Conservation (phyloP, 495 filamentous ascomycete species). For the Xylaria palmicola region DNA sequence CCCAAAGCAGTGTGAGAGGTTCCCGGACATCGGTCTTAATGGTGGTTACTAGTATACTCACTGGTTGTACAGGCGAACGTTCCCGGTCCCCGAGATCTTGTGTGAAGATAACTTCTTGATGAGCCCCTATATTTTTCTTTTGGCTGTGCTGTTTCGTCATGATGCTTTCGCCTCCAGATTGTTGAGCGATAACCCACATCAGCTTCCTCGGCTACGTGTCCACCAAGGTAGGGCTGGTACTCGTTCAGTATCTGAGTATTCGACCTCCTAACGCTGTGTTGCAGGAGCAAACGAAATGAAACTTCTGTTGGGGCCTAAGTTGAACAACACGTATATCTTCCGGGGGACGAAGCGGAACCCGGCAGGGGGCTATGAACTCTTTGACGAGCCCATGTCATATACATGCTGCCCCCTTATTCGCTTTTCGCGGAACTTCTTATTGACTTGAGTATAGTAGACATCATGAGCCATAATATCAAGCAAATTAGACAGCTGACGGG, state of each 20-base stretch:
- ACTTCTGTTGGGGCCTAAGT: too few relatives aligned
- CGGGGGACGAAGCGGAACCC: too few relatives aligned
- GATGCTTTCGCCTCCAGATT: neutral
- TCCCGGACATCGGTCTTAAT: too few relatives aligned
- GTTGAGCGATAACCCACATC: neutral
- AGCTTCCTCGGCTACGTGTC: neutral
- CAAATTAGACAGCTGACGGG: neutral
- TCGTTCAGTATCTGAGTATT: neutral
- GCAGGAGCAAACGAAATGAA: too few relatives aligned
- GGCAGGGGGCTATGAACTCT: too few relatives aligned
- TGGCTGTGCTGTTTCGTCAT: neutral
- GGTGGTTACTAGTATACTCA: neutral
- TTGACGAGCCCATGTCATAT: too few relatives aligned
- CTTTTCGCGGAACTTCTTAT: neutral
- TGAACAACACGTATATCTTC: too few relatives aligned
- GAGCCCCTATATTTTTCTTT: neutral
- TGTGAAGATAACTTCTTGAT: neutral
- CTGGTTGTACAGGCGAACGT: neutral
- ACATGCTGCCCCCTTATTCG: too few relatives aligned
- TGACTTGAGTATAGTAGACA: neutral
- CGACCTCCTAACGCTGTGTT: too few relatives aligned
- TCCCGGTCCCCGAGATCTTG: neutral
- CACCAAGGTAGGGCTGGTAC: neutral
- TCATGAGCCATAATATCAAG: too few relatives aligned
- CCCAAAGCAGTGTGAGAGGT: neutral